Conservation (phyloP, 208 protist species). For the Sergeia podlipaevii region DNA sequence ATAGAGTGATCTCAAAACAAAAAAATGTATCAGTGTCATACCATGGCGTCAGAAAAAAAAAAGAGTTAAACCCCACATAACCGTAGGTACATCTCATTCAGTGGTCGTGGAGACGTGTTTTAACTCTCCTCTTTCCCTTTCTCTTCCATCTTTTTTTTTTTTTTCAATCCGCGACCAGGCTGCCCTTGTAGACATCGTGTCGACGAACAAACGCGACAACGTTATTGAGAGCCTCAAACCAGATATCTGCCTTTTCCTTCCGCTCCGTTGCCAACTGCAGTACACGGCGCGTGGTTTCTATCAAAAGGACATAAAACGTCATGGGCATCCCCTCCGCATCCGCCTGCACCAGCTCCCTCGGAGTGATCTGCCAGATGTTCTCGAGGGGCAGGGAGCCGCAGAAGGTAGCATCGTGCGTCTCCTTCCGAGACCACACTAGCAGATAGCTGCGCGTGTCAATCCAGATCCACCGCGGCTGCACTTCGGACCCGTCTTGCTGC, state of each 20-base stretch:
- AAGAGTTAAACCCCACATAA: no score
- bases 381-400: conserved; percentile 56
- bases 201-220: conserved; percentile 63
- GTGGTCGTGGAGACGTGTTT: no score
- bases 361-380: conserved; percentile 53
- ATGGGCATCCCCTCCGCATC: conserved; percentile 44
- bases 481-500: conserved; percentile 31
- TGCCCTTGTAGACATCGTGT: conserved; percentile 34
- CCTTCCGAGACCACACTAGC: conserved; percentile 65
- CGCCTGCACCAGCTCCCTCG: conserved; percentile 37
- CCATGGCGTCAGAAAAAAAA: not conserved
- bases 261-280: conserved; percentile 76
- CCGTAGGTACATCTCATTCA: no score
- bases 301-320: conserved; percentile 68
- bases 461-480: conserved; percentile 74
- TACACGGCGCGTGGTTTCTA: conserved; percentile 58
- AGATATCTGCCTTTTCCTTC: conserved; percentile 60
- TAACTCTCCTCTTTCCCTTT: not conserved
- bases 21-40: conserved; percentile 7
- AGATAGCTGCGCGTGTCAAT: conserved; percentile 69
- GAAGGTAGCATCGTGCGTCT: conserved; percentile 57
- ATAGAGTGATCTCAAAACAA: not conserved
- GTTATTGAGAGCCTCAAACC: conserved; percentile 80
- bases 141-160: not conserved
- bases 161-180: conserved; percentile 27